Percentiles rank a stretch among this genome's conserved stretches.
Evolutionary conservation across 2,329 filamentous ascomycete genomes (phyloP).

Genomic region (Elsinoe batatas): DNA sequence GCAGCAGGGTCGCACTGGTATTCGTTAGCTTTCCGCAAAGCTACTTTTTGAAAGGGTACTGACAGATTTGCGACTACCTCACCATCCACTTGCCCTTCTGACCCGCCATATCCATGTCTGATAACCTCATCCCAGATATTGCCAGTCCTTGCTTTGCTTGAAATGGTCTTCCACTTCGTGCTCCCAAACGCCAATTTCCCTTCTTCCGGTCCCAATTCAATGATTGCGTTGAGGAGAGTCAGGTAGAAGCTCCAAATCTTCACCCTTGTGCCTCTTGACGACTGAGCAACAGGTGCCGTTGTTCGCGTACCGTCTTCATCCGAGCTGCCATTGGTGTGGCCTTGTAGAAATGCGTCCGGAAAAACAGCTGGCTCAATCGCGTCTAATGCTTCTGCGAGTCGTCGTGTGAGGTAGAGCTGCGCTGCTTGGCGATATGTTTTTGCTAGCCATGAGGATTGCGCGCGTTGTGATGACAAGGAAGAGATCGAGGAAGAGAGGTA

Average conservation of each 20-base stretch:
- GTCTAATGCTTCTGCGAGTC: conserved; percentile 78
- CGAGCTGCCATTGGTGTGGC: conserved; percentile 31
- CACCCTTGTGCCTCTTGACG: conserved; percentile 71
- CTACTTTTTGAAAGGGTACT: conserved; percentile 26
- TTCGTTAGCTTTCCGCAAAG: conserved; percentile 8
- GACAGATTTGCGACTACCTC: conserved; percentile 88
- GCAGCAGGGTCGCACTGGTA: conserved; percentile 71
- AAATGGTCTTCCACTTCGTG: conserved; percentile 73
- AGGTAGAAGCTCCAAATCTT: conserved; percentile 98
- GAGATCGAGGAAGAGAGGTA: conserved; percentile 58
- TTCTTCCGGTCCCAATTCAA: conserved; percentile 81
- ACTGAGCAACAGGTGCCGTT: conserved; percentile 64
- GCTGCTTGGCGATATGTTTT: conserved; percentile 91
- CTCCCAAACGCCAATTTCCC: conserved; percentile 81
- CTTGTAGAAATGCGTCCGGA: conserved; percentile 32
- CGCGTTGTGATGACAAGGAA: conserved; percentile 57
- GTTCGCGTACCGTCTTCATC: conserved; percentile 32
- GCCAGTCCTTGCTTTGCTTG: conserved; percentile 76
- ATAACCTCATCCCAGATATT: conserved; percentile 93
- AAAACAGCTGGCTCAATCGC: conserved; percentile 76
- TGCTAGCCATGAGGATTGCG: conserved; percentile 63
- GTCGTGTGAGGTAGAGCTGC: conserved; percentile 87
- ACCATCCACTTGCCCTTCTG: conserved; percentile 83
- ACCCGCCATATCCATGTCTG: conserved; percentile 72
- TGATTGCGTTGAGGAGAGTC: conserved; percentile 80